Evolutionary conservation across 1,284 basidiomycete genomes (phyloP).

Genomic region (Trichosporon sp.): DNA sequence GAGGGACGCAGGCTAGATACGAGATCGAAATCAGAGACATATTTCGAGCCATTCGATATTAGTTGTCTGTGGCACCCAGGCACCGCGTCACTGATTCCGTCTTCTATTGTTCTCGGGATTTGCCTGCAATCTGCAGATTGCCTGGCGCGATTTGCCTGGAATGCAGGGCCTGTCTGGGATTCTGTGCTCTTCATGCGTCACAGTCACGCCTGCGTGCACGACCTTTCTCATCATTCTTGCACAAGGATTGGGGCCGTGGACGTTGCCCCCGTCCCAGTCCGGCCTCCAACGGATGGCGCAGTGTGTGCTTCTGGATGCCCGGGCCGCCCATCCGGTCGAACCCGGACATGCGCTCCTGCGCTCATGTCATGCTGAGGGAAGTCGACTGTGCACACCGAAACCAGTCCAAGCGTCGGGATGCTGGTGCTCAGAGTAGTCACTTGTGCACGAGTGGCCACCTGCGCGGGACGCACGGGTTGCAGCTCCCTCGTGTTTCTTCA

Average conservation of each 20-base stretch:
- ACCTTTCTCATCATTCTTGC: background rate
- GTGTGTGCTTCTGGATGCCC: background rate
- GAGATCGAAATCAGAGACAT: conserved; percentile 4
- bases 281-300: background rate
- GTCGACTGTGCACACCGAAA: background rate
- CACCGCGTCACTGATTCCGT: background rate
- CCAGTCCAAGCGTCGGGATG: background rate
- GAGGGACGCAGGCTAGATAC: background rate
- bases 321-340: background rate
- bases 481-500: conserved; percentile 7
- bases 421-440: background rate
- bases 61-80: background rate
- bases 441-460: background rate
- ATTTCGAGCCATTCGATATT: background rate
- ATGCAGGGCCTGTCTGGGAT: background rate
- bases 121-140: background rate
- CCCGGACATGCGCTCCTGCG: background rate
- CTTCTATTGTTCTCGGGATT: conserved; percentile 9
- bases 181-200: background rate
- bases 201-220: background rate
- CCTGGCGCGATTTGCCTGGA: background rate
- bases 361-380: background rate
- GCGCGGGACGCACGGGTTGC: background rate
- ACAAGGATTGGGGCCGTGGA: background rate
- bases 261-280: background rate